Evolutionary conservation across 768 basidiomycete genomes (phyloP).

Genomic region (Gloeopeniophorella convolvens): DNA sequence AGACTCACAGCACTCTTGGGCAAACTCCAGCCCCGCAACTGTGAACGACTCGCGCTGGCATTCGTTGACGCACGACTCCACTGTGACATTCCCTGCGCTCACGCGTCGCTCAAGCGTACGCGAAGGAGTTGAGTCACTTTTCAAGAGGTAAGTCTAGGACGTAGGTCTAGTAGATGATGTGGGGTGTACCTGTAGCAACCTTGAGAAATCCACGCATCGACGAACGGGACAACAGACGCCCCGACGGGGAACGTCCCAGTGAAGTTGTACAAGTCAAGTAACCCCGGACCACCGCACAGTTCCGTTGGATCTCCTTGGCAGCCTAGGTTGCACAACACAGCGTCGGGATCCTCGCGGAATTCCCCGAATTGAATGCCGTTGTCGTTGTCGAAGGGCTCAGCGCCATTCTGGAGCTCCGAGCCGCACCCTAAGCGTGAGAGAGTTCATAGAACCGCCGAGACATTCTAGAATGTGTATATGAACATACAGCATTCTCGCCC

Average conservation of each 20-base stretch:
- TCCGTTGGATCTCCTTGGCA: slow-evolving; percentile 5
- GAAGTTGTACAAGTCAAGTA: slow-evolving; percentile 1
- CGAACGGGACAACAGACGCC: neutral
- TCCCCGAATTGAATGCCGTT: neutral
- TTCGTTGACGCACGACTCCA: neutral
- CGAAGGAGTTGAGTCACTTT: neutral
- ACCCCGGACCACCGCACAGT: neutral
- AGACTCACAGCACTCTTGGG: slow-evolving; percentile 3
- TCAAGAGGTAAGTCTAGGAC: neutral
- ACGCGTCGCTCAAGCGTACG: slow-evolving; percentile 3
- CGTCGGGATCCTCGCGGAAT: neutral
- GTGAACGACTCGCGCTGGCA: neutral
- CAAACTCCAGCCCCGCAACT: slow-evolving; percentile 1
- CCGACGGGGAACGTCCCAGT: neutral
- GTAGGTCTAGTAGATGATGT: no score
- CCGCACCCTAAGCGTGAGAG: neutral
- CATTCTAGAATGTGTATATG: neutral
- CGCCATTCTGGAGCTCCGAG: neutral
- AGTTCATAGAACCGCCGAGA: neutral
- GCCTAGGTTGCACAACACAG: neutral
- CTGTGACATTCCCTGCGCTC: neutral
- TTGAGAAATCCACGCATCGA: neutral
- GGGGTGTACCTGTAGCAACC: neutral
- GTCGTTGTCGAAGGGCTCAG: neutral
- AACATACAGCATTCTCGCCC: neutral